Evolutionary conservation across 2,329 filamentous ascomycete genomes (phyloP).

Genomic region (Fusarium duplospermum): DNA sequence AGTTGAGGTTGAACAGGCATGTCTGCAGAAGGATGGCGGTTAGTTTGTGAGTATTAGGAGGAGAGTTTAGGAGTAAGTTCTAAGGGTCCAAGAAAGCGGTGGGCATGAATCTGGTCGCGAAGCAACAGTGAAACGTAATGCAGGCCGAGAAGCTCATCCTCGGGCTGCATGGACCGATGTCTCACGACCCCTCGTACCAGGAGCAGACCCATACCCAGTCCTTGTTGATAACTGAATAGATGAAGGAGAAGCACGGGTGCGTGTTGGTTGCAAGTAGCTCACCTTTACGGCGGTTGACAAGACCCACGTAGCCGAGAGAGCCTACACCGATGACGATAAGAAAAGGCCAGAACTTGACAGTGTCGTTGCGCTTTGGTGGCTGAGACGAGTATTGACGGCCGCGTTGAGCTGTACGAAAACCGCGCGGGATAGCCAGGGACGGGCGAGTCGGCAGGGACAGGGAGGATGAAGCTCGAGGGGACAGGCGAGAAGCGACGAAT

Average conservation of each 20-base stretch:
- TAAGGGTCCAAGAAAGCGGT: background rate
- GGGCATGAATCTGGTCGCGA: slow-evolving; percentile 8
- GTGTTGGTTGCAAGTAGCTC: background rate
- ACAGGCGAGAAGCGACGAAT: slow-evolving; percentile 39
- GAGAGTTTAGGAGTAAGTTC: background rate
- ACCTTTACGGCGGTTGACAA: slow-evolving; percentile 64
- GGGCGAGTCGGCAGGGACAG: background rate
- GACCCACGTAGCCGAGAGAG: slow-evolving; percentile 60
- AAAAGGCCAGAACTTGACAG: slow-evolving; percentile 70
- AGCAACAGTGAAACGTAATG: background rate
- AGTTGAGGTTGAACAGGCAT: slow-evolving; percentile 26
- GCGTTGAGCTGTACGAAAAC: slow-evolving; percentile 31
- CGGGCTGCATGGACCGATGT: slow-evolving; percentile 19
- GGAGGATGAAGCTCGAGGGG: slow-evolving; percentile 26
- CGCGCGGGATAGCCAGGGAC: slow-evolving; percentile 20
- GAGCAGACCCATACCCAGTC: background rate
- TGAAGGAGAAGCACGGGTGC: background rate
- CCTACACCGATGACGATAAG: slow-evolving; percentile 61
- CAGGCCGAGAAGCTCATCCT: slow-evolving; percentile 18
- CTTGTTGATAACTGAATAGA: background rate
- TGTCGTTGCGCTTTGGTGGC: slow-evolving; percentile 50
- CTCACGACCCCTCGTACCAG: slow-evolving; percentile 4
- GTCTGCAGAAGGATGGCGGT: slow-evolving; percentile 5
- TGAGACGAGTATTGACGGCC: slow-evolving; percentile 57
- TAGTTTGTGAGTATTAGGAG: slow-evolving; percentile 9